Conservation (phyloP, 1,139 yeast species). For the Saccharomyces hybrid region DNA sequence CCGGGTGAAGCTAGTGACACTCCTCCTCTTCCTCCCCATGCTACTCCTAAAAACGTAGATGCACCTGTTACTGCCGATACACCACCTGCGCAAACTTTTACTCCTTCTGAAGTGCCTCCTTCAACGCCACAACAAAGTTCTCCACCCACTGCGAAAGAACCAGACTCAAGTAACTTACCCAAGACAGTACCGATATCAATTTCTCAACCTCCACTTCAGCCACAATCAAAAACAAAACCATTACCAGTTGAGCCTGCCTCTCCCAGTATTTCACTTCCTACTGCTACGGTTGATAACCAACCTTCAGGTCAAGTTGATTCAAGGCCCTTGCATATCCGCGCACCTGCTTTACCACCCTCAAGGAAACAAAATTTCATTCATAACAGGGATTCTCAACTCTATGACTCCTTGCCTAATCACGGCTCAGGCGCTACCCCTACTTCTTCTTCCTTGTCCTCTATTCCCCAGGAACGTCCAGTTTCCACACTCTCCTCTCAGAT, state of each 20-base stretch:
- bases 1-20: neutral
- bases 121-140: neutral
- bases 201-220: conserved; percentile 21
- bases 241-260: conserved; percentile 10
- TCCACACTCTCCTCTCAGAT: conserved; percentile 16
- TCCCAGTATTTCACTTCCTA: neutral
- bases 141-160: neutral
- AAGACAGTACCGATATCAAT: conserved; percentile 9
- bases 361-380: conserved; percentile 36
- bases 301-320: conserved; percentile 1
- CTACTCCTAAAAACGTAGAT: neutral
- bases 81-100: neutral
- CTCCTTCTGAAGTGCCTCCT: neutral
- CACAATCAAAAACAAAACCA: conserved; percentile 9
- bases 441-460: neutral
- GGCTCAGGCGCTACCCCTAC: neutral
- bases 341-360: conserved; percentile 47
- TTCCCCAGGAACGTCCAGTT: conserved; percentile 2
- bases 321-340: conserved; percentile 19
- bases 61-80: neutral
- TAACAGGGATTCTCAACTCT: neutral
- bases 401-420: neutral
- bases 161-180: neutral
- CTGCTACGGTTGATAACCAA: neutral
- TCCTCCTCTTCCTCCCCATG: neutral